Evolutionary conservation across 1,139 yeast genomes (phyloP), one percentile per base, ranked within the genome.

Genomic region (Pichia sp.): DNA sequence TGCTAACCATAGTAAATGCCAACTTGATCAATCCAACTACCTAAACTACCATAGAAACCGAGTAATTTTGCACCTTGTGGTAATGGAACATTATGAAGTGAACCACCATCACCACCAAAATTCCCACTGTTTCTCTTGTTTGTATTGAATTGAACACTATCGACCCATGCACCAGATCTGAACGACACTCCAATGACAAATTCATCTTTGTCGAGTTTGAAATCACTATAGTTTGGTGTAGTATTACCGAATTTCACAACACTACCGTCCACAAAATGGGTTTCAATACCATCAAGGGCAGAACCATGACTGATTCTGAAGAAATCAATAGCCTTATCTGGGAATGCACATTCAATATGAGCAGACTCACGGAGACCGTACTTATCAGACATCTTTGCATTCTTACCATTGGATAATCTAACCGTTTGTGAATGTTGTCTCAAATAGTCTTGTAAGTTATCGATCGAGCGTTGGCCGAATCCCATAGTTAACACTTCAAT

Each of bases 111-210:
- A 40, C 81, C 81, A 20, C 96, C 96, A 51, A 67, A 71, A 76
- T 77, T 68, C 1, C 70, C 69, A 18, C 85, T 75, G 4, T 61
- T 53, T 47, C 77, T 70, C 32, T 68, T 71, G 53, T 72, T 77
- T 18, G 95, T 79, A 8, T 77, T 63, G 32, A 84, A 64, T 59
- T 86, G 95, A 18, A 88, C 68, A 1, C 85, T 96, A 69, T 93
- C 98, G 15, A 93, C 71, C 97, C 98, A 93, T 2, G 77, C 83
- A 7, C 98, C 98, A 44, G 81, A 73, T 53, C 96, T 73, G 40
- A 89, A 69, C 46, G 75, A 73, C 48, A 90, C 71, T 35, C 83
- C 85, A 4, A 71, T 62, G 9, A 93, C 69, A 11, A 57, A 54
- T 60, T 91, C 96, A 32, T 81, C 87, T 0, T 65, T 66, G 3